These are phyloP conservation scores for Trichocomaceae sp. DNA, from an alignment of 2,329 filamentous ascomycete species.

Conservation along the genomic window DNA sequence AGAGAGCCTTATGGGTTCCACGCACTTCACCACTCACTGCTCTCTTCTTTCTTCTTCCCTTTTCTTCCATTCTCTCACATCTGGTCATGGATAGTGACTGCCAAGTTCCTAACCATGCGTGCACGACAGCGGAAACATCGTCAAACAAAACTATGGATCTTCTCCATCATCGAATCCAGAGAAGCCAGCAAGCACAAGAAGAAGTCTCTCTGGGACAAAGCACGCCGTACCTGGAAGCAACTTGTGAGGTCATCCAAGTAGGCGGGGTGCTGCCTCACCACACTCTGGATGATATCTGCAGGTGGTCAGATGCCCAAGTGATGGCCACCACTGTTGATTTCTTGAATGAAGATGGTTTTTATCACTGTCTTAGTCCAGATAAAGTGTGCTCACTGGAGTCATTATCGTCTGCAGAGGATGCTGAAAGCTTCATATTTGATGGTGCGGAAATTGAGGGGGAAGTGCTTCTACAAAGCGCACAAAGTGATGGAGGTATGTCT, in stretches of 20 bases:
- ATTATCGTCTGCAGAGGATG: not conserved
- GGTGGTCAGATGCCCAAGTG: not conserved
- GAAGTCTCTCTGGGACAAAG: conserved; percentile 5
- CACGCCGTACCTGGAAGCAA: conserved; percentile 1
- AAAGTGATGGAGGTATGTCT: not conserved
- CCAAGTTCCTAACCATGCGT: not conserved
- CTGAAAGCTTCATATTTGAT: not conserved
- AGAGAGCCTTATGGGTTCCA: not conserved
- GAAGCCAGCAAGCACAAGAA: not conserved
- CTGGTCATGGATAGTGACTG: not conserved
- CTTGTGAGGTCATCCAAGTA: conserved; percentile 1
- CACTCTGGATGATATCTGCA: not conserved
- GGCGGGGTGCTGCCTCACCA: not conserved
- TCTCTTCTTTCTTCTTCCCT: not conserved
- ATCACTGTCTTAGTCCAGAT: not conserved
- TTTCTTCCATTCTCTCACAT: not conserved
- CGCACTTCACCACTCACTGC: not conserved
- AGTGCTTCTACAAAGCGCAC: not conserved
- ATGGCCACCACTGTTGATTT: conserved; percentile 3
- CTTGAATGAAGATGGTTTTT: conserved; percentile 8
- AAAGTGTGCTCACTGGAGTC: conserved; percentile 3
- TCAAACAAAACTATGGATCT: conserved; percentile 10
- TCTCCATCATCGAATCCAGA: conserved; percentile 12
- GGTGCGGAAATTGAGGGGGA: not conserved
- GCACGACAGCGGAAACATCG: not conserved